A percentile compares a stretch with the other conserved stretches of the same genome.
Conservation (phyloP, 352 stramenopile genomes). For the Pythium aquatile region DNA sequence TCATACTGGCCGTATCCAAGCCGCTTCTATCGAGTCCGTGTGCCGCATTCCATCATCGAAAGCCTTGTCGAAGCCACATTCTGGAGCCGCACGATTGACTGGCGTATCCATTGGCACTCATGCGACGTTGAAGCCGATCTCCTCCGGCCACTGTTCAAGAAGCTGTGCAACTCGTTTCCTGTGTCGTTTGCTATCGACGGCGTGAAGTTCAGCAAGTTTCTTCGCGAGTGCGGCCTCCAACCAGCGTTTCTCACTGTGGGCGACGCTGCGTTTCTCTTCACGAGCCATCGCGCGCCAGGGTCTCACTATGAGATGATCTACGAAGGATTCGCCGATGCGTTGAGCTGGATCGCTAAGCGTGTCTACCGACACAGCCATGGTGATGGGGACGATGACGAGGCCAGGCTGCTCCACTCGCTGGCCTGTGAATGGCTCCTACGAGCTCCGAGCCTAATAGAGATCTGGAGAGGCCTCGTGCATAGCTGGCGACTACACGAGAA, state of each 20-base stretch:
- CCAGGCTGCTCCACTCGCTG: slow-evolving; percentile 27
- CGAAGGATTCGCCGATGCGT: slow-evolving; percentile 43
- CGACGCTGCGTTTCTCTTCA: slow-evolving; percentile 64
- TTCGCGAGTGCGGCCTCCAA: slow-evolving; percentile 60
- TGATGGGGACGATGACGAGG: not conserved
- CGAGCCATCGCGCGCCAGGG: slow-evolving; percentile 34
- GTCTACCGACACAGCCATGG: slow-evolving; percentile 24
- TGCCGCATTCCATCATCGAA: slow-evolving; percentile 36
- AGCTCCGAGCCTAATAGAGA: slow-evolving; percentile 35
- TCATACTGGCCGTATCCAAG: slow-evolving; percentile 18
- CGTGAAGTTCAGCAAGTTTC: slow-evolving; percentile 77
- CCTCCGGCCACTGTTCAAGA: slow-evolving; percentile 41
- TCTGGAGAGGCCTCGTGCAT: slow-evolving; percentile 49
- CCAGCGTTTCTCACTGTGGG: slow-evolving; percentile 50
- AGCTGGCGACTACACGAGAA: slow-evolving; percentile 47
- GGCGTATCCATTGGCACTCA: slow-evolving; percentile 28
- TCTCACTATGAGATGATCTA: slow-evolving; percentile 62
- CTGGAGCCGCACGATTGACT: slow-evolving; percentile 66
- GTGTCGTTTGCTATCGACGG: slow-evolving; percentile 49
- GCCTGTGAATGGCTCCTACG: slow-evolving; percentile 49
- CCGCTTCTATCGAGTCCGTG: slow-evolving; percentile 41
- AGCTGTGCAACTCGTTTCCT: slow-evolving; percentile 52
- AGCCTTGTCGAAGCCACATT: slow-evolving; percentile 38
- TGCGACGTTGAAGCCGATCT: slow-evolving; percentile 38
- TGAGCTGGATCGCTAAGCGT: slow-evolving; percentile 37